Evolutionary conservation across 2,329 filamentous ascomycete species (phyloP).

Genomic region (Calonectria honghensis): DNA sequence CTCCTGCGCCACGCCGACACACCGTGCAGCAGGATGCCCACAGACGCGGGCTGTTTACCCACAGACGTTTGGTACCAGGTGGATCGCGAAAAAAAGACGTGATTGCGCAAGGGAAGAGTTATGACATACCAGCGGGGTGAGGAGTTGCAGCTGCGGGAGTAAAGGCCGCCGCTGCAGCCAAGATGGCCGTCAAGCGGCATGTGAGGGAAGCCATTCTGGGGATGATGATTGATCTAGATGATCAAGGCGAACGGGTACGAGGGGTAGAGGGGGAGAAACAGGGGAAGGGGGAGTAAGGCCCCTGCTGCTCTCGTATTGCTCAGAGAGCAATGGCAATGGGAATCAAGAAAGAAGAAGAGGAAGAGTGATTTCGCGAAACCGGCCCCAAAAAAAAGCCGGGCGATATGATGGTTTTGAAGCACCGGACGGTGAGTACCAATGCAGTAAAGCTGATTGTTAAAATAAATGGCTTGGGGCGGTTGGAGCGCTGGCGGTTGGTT

Average conservation of each 20-base stretch:
- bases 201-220: slow-evolving; percentile 50
- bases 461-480: slow-evolving; percentile 19
- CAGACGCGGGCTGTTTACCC: neutral
- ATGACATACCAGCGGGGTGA: slow-evolving; percentile 44
- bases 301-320: slow-evolving; percentile 1
- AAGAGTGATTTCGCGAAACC: neutral
- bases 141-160: slow-evolving; percentile 47
- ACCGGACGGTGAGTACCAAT: neutral
- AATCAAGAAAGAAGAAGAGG: neutral
- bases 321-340: slow-evolving; percentile 3
- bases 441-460: neutral
- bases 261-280: slow-evolving; percentile 11
- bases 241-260: neutral
- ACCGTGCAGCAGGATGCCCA: slow-evolving; percentile 12
- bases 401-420: slow-evolving; percentile 22
- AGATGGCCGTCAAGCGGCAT: slow-evolving; percentile 50
- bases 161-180: slow-evolving; percentile 52
- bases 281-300: slow-evolving; percentile 23
- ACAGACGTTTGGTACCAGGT: slow-evolving; percentile 4
- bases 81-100: slow-evolving; percentile 1
- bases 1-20: slow-evolving; percentile 5
- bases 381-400: neutral
- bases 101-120: neutral
- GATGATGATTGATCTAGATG: slow-evolving; percentile 21
- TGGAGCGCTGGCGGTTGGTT: slow-evolving; percentile 1